Percentiles rank a stretch among this genome's conserved stretches.
Evolutionary conservation across 2,329 filamentous ascomycete genomes (phyloP).

Genomic region (Cercospora nicotianae): DNA sequence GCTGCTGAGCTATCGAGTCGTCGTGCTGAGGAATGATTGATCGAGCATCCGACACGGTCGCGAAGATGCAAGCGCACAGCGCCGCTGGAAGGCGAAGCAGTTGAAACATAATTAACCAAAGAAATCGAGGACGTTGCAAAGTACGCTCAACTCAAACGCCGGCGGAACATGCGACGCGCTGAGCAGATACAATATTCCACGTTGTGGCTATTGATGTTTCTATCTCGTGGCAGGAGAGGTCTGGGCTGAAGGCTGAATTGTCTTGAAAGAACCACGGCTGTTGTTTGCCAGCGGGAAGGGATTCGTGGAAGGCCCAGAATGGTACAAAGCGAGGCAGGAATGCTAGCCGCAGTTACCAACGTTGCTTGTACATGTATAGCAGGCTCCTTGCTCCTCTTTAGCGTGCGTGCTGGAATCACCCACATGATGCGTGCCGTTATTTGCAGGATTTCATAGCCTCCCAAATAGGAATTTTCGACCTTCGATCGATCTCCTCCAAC

Average conservation of each 20-base stretch:
- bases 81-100: background rate
- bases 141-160: background rate
- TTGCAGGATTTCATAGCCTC: background rate
- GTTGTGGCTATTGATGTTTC: background rate
- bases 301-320: background rate
- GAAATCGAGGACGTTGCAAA: background rate
- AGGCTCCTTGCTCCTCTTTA: background rate
- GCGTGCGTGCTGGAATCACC: background rate
- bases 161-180: background rate
- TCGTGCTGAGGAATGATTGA: constrained; percentile 6
- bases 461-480: background rate
- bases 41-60: constrained; percentile 1
- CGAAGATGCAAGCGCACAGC: constrained; percentile 1
- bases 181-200: background rate
- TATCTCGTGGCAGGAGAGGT: background rate
- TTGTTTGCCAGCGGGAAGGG: background rate
- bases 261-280: constrained; percentile 10
- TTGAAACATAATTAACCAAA: background rate
- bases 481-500: background rate
- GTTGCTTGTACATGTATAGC: background rate
- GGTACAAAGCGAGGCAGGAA: constrained; percentile 1
- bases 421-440: background rate
- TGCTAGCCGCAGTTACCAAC: background rate
- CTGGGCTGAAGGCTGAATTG: background rate
- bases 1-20: background rate